A percentile compares a stretch with the other conserved stretches of the same genome.
Evolutionary conservation across 306 rosid species (phyloP).

Genomic region (Fagus crenata): DNA sequence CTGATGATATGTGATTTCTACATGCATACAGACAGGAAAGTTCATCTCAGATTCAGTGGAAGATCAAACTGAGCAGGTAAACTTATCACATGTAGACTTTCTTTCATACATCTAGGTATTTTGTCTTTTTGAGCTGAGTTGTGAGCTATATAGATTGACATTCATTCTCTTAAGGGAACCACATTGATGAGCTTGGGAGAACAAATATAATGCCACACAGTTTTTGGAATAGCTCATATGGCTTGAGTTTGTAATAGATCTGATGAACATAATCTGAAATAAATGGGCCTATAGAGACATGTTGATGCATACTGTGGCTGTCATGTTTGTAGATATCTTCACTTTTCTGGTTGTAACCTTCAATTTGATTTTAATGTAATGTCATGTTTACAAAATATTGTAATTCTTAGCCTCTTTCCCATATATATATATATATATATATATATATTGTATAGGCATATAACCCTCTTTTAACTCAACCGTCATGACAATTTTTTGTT

Average conservation of each 20-base stretch:
- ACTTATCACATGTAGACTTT: constrained; percentile 4
- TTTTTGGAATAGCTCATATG: background rate
- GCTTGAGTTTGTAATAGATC: background rate
- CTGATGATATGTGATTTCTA: constrained; percentile 22
- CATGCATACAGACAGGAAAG: constrained; percentile 69
- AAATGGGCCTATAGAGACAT: background rate
- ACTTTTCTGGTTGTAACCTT: background rate
- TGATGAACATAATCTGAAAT: background rate
- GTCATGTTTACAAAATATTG: background rate
- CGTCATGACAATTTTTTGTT: background rate
- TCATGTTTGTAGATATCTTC: background rate
- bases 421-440: background rate
- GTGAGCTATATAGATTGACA: constrained; percentile 10
- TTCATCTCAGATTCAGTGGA: constrained; percentile 74
- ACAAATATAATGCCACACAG: background rate
- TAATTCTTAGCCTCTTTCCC: background rate
- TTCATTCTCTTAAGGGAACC: background rate
- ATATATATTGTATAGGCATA: background rate
- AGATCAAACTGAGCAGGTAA: constrained; percentile 95
- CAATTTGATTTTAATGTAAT: background rate
- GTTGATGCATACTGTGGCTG: background rate
- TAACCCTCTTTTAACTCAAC: background rate
- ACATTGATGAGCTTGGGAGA: background rate
- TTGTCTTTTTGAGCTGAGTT: constrained; percentile 3
- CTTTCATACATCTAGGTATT: background rate